Evolutionary conservation across 805 yeast species (phyloP).

Genomic region (Metschnikowia sp.): DNA sequence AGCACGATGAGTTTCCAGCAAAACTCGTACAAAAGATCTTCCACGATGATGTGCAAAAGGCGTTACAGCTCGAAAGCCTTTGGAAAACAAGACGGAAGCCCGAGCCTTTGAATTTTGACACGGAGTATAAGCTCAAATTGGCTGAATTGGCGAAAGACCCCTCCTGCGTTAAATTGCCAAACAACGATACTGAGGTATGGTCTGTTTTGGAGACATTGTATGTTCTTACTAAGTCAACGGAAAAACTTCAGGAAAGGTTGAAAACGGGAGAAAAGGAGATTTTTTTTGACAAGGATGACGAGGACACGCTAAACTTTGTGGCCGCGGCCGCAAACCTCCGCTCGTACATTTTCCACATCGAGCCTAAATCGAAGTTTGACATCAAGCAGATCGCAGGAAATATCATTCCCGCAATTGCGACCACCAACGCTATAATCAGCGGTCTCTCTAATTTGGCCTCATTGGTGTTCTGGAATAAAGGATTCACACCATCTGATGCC

Average conservation of each 20-base stretch:
- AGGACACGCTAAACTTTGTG: constrained; percentile 85
- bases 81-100: constrained; percentile 79
- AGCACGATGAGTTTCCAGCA: constrained; percentile 19
- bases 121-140: constrained; percentile 14
- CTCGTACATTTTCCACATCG: constrained; percentile 66
- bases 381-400: constrained; percentile 95
- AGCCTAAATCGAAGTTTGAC: constrained; percentile 73
- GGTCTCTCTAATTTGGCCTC: constrained; percentile 82
- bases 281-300: constrained; percentile 92
- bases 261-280: constrained; percentile 35
- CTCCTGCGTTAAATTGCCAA: constrained; percentile 22
- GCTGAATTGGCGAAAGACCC: constrained; percentile 10
- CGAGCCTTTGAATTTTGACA: constrained; percentile 46
- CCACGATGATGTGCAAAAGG: constrained; percentile 71
- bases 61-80: constrained; percentile 64
- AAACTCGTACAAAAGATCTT: constrained; percentile 61
- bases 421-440: constrained; percentile 93
- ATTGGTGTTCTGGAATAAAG: constrained; percentile 43
- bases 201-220: constrained; percentile 56
- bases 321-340: constrained; percentile 81
- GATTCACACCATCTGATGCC: constrained; percentile 25
- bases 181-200: constrained; percentile 53
- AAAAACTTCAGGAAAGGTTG: constrained; percentile 48
- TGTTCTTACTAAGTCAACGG: constrained; percentile 51
- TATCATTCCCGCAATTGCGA: constrained; percentile 97